Evolutionary conservation across 192 early-diverging fungal species (phyloP).

Genomic region (Backusella luteola): DNA sequence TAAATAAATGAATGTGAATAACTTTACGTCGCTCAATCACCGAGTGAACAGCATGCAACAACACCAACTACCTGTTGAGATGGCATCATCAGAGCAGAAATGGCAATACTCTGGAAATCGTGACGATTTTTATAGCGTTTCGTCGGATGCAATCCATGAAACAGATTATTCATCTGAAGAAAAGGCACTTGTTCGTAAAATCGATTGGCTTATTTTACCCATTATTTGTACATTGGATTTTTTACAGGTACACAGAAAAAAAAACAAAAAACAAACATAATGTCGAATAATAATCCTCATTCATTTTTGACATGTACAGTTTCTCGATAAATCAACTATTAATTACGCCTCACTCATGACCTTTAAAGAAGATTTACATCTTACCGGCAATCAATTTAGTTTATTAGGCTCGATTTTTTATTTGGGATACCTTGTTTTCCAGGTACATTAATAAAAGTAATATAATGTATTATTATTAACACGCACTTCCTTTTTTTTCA

Average conservation of each 20-base stretch:
- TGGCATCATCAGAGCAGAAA: not conserved
- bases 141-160: not conserved
- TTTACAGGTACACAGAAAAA: slow-evolving; percentile 22
- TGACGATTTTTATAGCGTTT: not conserved
- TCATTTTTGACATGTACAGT: slow-evolving; percentile 8
- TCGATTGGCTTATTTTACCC: slow-evolving; percentile 26
- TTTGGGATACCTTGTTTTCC: slow-evolving; percentile 24
- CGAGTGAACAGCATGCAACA: not conserved
- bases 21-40: slow-evolving; percentile 3
- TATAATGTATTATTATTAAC: not conserved
- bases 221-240: slow-evolving; percentile 29
- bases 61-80: not conserved
- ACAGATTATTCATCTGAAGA: slow-evolving; percentile 9
- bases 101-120: slow-evolving; percentile 12
- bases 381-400: slow-evolving; percentile 13
- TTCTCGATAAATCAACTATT: slow-evolving; percentile 29
- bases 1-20: slow-evolving; percentile 1
- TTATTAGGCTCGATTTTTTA: slow-evolving; percentile 36
- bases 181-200: slow-evolving; percentile 25
- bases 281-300: not conserved
- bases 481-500: not conserved
- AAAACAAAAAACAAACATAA: not conserved
- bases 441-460: not conserved
- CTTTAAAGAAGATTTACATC: slow-evolving; percentile 13
- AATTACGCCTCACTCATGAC: slow-evolving; percentile 16